Evolutionary conservation across 345 rosid species (phyloP).

Genomic region (Salix purpurea): DNA sequence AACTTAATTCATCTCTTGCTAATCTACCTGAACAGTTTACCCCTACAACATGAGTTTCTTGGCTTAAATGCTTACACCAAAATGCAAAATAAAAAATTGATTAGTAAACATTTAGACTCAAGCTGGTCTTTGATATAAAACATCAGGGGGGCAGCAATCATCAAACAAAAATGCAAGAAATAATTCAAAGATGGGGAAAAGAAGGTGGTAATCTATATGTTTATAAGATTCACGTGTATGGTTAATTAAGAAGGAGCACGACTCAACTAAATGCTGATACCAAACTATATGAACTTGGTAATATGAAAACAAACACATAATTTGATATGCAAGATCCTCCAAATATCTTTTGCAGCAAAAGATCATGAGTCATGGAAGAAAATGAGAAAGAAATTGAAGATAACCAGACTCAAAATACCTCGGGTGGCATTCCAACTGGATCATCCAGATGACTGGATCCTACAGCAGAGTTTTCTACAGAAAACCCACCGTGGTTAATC

Average conservation of each 20-base stretch:
- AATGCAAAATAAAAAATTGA: not conserved
- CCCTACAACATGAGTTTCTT: not conserved
- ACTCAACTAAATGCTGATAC: not conserved
- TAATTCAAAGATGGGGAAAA: not conserved
- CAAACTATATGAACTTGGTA: not conserved
- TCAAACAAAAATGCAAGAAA: not conserved
- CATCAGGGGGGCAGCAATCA: not conserved
- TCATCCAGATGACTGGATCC: slow-evolving; percentile 40
- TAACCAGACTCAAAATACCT: slow-evolving; percentile 45
- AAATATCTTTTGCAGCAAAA: slow-evolving; percentile 1
- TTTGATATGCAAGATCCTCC: not conserved
- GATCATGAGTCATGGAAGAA: not conserved
- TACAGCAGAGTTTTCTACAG: slow-evolving; percentile 24
- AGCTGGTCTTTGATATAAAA: not conserved
- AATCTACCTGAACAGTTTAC: not conserved
- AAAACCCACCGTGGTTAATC: slow-evolving; percentile 30
- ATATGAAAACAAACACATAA: not conserved
- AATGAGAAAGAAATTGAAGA: slow-evolving; percentile 3
- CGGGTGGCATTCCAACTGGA: slow-evolving; percentile 87
- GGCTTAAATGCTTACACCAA: not conserved
- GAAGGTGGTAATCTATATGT: not conserved
- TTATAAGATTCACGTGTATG: not conserved
- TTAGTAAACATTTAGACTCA: not conserved
- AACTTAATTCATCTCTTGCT: not conserved
- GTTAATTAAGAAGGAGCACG: not conserved